Conservation (phyloP, 352 stramenopile genomes). For the Globisporangium canariense region DNA sequence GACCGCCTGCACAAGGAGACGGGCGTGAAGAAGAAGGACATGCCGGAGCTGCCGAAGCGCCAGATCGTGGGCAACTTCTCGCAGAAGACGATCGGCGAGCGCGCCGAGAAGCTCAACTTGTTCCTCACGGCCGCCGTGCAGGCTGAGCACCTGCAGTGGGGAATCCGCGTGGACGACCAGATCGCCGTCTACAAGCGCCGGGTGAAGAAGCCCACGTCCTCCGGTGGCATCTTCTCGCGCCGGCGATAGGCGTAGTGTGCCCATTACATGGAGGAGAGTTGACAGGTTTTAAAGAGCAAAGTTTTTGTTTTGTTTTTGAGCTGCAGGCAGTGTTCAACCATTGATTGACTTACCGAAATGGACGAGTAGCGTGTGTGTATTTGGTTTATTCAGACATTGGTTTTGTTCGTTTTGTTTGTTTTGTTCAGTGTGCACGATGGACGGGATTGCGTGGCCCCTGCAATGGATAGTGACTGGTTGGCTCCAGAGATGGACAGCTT, state of each 20-base stretch:
- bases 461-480: neutral
- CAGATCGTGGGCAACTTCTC: slow-evolving; percentile 85
- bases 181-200: slow-evolving; percentile 89
- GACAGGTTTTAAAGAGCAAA: neutral
- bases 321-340: neutral
- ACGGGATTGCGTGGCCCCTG: neutral
- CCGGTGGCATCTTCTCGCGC: slow-evolving; percentile 58
- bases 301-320: neutral
- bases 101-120: slow-evolving; percentile 83
- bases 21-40: slow-evolving; percentile 78
- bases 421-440: neutral
- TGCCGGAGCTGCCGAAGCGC: slow-evolving; percentile 79
- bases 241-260: slow-evolving; percentile 44
- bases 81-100: slow-evolving; percentile 74
- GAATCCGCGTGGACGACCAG: slow-evolving; percentile 84
- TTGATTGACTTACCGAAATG: neutral
- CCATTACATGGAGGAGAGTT: neutral
- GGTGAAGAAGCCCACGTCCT: slow-evolving; percentile 47
- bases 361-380: slow-evolving; percentile 5
- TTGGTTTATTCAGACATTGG: neutral
- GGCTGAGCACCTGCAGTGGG: slow-evolving; percentile 84
- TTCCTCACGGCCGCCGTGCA: slow-evolving; percentile 75
- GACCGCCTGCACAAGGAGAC: slow-evolving; percentile 85
- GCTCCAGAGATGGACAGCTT: neutral
- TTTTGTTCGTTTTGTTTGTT: neutral